These are phyloP conservation scores for Aspergillus fructus DNA, from an alignment of 2,329 filamentous ascomycete genomes.

Conservation along the genomic window DNA sequence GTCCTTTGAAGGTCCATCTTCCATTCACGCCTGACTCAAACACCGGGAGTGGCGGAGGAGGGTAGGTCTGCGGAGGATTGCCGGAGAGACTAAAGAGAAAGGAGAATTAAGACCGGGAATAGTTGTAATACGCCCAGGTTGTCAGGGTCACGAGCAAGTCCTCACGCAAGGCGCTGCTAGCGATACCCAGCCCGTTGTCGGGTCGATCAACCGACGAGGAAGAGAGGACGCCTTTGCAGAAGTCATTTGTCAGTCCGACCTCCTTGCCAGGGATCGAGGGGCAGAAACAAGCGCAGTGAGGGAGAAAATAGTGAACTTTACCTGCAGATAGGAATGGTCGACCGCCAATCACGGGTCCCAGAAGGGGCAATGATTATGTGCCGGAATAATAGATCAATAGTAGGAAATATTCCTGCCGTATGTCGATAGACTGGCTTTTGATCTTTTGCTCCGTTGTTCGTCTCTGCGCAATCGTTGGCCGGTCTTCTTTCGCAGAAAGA, in stretches of 20 bases:
- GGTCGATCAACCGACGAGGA: conserved; percentile 13
- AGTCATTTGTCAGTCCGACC: conserved; percentile 17
- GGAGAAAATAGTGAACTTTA: conserved; percentile 17
- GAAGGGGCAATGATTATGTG: conserved; percentile 7
- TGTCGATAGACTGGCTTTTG: background rate
- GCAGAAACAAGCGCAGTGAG: conserved; percentile 11
- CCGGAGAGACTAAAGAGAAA: background rate
- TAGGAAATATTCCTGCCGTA: background rate
- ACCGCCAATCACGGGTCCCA: conserved; percentile 20
- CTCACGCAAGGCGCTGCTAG: conserved; percentile 23
- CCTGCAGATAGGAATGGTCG: conserved; percentile 18
- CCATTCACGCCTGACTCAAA: conserved; percentile 15
- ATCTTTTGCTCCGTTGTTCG: background rate
- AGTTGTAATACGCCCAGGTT: conserved; percentile 13
- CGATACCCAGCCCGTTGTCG: conserved; percentile 19
- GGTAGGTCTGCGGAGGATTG: background rate
- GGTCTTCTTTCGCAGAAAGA: background rate
- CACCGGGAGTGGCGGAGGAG: background rate
- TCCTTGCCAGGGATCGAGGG: conserved; percentile 21
- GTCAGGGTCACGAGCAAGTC: conserved; percentile 23
- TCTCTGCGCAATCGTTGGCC: background rate
- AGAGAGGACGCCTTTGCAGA: conserved; percentile 19
- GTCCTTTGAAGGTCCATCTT: conserved; percentile 43
- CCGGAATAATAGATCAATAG: conserved; percentile 14
- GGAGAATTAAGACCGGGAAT: background rate